Conservation (phyloP, 805 yeast genomes). For the Hanseniaspora taiwanica region DNA sequence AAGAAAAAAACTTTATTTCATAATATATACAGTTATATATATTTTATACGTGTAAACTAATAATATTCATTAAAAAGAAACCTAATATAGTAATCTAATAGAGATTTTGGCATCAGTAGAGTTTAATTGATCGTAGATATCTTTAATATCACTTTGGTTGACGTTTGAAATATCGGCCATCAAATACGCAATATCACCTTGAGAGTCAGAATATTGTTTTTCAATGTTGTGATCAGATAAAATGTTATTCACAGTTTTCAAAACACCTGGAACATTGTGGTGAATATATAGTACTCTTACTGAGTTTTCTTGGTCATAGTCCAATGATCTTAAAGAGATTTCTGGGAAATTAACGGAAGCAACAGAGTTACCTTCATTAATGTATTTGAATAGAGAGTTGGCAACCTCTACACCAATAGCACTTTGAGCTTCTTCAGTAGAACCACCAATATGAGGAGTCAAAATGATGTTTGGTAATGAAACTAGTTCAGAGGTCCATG, state of each 20-base stretch:
- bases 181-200: constrained; percentile 90
- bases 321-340: constrained; percentile 77
- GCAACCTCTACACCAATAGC: constrained; percentile 96
- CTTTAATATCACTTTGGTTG: constrained; percentile 65
- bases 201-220: constrained; percentile 95
- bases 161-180: constrained; percentile 96
- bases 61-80: too few relatives aligned
- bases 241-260: constrained; percentile 92
- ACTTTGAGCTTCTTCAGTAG: constrained; percentile 97
- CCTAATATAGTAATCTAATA: constrained; percentile 75
- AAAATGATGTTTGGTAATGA: constrained; percentile 77
- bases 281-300: constrained; percentile 94
- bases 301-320: constrained; percentile 72
- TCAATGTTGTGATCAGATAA: constrained; percentile 91
- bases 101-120: constrained; percentile 82
- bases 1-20: too few relatives aligned
- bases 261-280: constrained; percentile 97
- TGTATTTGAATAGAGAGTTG: constrained; percentile 72
- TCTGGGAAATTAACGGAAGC: constrained; percentile 99
- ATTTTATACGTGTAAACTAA: too few relatives aligned
- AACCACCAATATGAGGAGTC: constrained; percentile 98
- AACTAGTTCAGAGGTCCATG: constrained; percentile 73
- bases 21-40: too few relatives aligned
- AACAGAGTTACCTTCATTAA: constrained; percentile 87
- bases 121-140: constrained; percentile 72